phyloP scores from a whole-genome alignment of 2,329 filamentous ascomycete species.

The Parasarocladium wereldwijsianum region DNA sequence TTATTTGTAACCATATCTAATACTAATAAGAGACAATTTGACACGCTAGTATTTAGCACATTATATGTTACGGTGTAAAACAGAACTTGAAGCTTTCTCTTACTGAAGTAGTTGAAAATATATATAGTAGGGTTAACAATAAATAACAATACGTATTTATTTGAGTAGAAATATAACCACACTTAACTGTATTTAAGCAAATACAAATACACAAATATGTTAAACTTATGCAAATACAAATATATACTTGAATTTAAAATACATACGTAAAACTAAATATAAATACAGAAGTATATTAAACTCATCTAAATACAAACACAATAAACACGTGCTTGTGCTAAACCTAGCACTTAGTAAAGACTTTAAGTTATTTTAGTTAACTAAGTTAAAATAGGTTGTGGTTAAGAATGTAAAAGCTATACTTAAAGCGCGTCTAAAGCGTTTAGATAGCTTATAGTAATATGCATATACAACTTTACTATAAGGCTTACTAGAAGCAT shows the following conservation, averaged over 20 bases:
- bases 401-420: too few relatives aligned
- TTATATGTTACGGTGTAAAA: too few relatives aligned
- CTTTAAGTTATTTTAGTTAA: too few relatives aligned
- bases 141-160: neutral
- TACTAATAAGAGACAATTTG: neutral
- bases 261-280: too few relatives aligned
- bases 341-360: too few relatives aligned
- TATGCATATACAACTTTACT: too few relatives aligned
- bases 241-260: too few relatives aligned
- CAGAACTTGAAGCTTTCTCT: neutral
- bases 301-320: slow-evolving; percentile 1
- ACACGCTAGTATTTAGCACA: neutral
- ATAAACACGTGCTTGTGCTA: slow-evolving; percentile 4
- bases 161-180: neutral
- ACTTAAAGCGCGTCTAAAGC: too few relatives aligned
- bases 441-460: too few relatives aligned
- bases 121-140: neutral
- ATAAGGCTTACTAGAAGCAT: too few relatives aligned
- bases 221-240: too few relatives aligned
- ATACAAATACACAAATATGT: slow-evolving; percentile 2
- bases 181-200: slow-evolving; percentile 2
- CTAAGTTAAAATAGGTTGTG: too few relatives aligned
- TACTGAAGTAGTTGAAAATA: neutral
- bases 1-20: neutral
- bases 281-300: slow-evolving; percentile 1